Evolutionary conservation across 441 rosid species (phyloP).

Genomic region (Arabidopsis lyrata): DNA sequence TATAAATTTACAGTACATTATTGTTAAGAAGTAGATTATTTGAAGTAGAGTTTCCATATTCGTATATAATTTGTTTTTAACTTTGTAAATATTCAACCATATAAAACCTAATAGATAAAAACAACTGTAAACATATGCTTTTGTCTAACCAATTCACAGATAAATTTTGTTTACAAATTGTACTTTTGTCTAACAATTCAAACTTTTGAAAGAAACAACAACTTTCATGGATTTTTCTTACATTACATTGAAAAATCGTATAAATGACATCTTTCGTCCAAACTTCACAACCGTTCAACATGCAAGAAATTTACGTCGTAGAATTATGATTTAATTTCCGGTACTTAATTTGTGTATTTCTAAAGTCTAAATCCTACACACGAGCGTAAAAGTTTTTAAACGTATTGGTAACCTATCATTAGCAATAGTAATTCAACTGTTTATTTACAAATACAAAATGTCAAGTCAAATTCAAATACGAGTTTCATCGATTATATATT

Average conservation of each 20-base stretch:
- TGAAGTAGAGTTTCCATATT: not conserved
- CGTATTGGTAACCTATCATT: no score
- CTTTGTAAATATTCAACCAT: not conserved
- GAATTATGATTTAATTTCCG: not conserved
- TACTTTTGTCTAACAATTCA: not conserved
- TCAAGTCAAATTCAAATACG: not conserved
- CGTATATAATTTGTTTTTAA: not conserved
- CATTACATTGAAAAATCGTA: not conserved
- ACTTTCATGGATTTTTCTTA: not conserved
- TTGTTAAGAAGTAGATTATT: not conserved
- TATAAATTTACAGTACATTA: not conserved
- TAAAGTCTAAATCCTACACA: not conserved
- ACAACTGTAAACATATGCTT: not conserved
- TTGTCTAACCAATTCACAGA: not conserved
- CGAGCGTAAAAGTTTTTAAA: not conserved
- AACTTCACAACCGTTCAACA: not conserved
- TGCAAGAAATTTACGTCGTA: not conserved
- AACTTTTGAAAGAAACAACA: constrained; percentile 1
- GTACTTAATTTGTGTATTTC: not conserved
- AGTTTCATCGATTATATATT: not conserved
- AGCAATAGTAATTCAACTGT: not conserved
- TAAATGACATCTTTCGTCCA: not conserved
- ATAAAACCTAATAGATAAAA: not conserved
- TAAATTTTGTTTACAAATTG: not conserved
- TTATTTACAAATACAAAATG: not conserved